Conservation (phyloP, 768 basidiomycete species). For the Pleurotus citrinopileatus region DNA sequence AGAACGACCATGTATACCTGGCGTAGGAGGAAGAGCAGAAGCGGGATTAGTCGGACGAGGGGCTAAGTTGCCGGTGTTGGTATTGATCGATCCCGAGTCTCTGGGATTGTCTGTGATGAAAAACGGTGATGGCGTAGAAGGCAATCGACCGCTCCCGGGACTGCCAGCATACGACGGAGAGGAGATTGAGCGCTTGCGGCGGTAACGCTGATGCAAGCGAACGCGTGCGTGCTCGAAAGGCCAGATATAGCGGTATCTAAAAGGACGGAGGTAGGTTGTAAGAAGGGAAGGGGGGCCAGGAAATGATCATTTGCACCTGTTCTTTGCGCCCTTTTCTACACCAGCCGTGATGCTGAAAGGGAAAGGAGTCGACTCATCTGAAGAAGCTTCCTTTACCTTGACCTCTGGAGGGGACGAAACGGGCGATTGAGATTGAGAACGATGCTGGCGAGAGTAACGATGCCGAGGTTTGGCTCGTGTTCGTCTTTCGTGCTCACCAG, state of each 20-base stretch:
- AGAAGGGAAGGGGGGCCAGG: not conserved
- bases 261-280: slow-evolving; percentile 1
- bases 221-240: slow-evolving; percentile 96
- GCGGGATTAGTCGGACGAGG: not conserved
- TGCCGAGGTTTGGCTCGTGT: not conserved
- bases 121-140: not conserved
- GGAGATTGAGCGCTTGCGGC: slow-evolving; percentile 9
- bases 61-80: not conserved
- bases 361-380: slow-evolving; percentile 34
- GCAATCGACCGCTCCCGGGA: not conserved
- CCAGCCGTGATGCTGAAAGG: slow-evolving; percentile 96
- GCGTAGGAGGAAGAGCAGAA: not conserved
- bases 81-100: not conserved
- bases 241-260: slow-evolving; percentile 94
- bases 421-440: slow-evolving; percentile 17
- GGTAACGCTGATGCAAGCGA: slow-evolving; percentile 43
- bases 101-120: not conserved
- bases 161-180: not conserved
- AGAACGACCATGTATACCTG: not conserved
- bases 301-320: slow-evolving; percentile 50
- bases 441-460: not conserved
- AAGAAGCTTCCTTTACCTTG: not conserved
- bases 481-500: slow-evolving; percentile 7
- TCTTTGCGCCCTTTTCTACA: slow-evolving; percentile 92
- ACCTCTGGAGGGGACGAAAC: slow-evolving; percentile 3